Evolutionary conservation across 805 yeast species (phyloP).

Genomic region (Candida broadrunensis): DNA sequence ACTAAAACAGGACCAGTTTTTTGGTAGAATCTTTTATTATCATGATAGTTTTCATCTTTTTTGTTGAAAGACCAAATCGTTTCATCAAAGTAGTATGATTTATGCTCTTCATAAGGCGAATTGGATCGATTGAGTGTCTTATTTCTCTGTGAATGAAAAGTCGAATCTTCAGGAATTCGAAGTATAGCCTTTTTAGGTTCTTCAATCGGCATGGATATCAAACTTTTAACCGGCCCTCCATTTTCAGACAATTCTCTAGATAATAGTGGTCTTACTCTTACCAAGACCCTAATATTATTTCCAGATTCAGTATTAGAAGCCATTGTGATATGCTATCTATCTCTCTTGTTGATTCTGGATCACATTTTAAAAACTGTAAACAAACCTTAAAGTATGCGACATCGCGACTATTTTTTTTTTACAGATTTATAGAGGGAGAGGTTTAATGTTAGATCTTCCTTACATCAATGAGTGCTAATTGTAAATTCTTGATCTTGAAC

Average conservation of each 20-base stretch:
- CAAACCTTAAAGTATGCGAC: too few species aligned
- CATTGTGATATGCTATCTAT: too few species aligned
- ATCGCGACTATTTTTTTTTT: too few species aligned
- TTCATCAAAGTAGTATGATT: constrained; percentile 16
- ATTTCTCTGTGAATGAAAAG: constrained; percentile 10
- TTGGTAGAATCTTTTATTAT: constrained; percentile 51
- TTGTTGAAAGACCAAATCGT: constrained; percentile 13
- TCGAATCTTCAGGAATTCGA: constrained; percentile 19
- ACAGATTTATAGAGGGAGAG: too few species aligned
- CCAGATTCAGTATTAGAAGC: too few species aligned
- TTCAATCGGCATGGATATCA: constrained; percentile 29
- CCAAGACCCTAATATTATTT: constrained; percentile 45
- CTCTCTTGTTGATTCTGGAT: too few species aligned
- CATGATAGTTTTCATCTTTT: constrained; percentile 27
- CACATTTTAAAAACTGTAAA: too few species aligned
- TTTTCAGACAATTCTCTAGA: constrained; percentile 21
- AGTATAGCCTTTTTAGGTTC: constrained; percentile 17
- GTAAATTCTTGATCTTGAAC: constrained; percentile 43
- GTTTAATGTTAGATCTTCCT: too few species aligned
- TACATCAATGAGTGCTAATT: constrained; percentile 8
- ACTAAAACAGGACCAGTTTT: constrained; percentile 58
- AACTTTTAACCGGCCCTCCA: constrained; percentile 11
- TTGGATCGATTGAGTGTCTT: constrained; percentile 1
- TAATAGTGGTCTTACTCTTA: constrained; percentile 49
- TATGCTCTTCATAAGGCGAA: constrained; percentile 9